phyloP scores from a whole-genome alignment of 352 stramenopile genomes.

The Phytophthora pisi region DNA sequence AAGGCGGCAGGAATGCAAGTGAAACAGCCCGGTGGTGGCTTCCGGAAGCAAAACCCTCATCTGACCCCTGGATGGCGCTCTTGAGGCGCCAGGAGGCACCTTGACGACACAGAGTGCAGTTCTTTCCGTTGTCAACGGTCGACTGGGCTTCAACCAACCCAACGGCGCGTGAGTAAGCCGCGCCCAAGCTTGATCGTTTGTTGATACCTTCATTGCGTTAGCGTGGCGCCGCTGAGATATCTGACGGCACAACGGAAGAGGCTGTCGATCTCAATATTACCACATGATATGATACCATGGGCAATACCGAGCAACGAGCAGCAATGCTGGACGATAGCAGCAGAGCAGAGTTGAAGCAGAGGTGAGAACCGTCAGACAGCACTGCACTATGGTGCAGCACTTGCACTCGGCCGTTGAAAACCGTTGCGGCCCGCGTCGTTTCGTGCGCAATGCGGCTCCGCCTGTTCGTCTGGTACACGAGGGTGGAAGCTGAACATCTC shows the following conservation, averaged over 20 bases:
- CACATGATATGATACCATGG: not conserved
- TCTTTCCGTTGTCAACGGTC: constrained; percentile 34
- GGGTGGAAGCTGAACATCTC: constrained; percentile 10
- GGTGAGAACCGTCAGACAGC: not conserved
- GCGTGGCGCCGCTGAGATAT: constrained; percentile 6
- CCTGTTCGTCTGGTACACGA: constrained; percentile 11
- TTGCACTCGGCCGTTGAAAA: constrained; percentile 9
- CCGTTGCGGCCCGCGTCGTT: constrained; percentile 31
- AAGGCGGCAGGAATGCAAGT: constrained; percentile 27
- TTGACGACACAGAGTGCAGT: constrained; percentile 29
- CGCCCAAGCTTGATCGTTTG: not conserved
- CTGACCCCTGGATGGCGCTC: constrained; percentile 2
- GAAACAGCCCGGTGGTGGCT: constrained; percentile 19
- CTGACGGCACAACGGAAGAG: not conserved
- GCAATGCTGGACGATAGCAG: not conserved
- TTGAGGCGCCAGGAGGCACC: constrained; percentile 14
- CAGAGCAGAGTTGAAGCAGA: not conserved
- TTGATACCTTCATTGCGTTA: constrained; percentile 16
- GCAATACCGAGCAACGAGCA: not conserved
- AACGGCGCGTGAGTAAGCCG: constrained; percentile 4
- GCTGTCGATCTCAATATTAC: not conserved
- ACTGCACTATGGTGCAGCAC: constrained; percentile 2
- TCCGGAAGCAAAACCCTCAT: constrained; percentile 15
- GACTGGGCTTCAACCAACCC: constrained; percentile 7
- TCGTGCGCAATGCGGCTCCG: constrained; percentile 30